Base-by-base conservation (phyloP, 2,329 filamentous ascomycete genomes). In the Lachnellula cervina region DNA sequence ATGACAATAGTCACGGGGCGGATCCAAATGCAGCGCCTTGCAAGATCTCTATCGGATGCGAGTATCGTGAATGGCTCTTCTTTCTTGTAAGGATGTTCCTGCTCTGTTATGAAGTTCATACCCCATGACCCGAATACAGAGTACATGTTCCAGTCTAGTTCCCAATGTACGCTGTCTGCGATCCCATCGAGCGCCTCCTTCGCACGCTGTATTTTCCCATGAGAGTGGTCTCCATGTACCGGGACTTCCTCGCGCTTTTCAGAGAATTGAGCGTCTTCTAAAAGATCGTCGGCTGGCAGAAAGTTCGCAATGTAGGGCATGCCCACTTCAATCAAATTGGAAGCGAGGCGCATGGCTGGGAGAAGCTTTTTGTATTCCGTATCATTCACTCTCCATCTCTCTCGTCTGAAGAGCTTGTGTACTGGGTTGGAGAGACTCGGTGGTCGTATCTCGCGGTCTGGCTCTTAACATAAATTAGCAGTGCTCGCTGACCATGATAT, bases 291-390 rank as follows among this genome's bases (percentile, higher is more conserved):
- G 5, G 57, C 52, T 11, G 62, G 63, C 2, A 67, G 52, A 46
- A 66, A 68, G 43, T 37, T 58, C 16, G 59, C 52, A 25, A 66
- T 49, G 44, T 64, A 66, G 28, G 59, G 60, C 48, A 62, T 57
- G 8, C 61, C 63, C 4, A 59, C 59, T 16, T 58, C 43, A 17
- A 67, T 23, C 16, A 67, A 52, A 9, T 60, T 57, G 7, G 61
- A 59, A 21, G 65, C 65, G 14, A 68, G 55, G 28, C 56, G 62
- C 56, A 68, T 61, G 38, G 62, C 65, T 11, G 62, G 65, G 1
- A 58, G 46, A 19, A 68, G 63, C 2, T 58, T 5, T 14, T 53
- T 32, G 42, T 64, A 65, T 28, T 64, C 59, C n/a, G 57, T 49
- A 17, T 62, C 57, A 5, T 37, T 47, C 9, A 62, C 49, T 23